Evolutionary conservation across 495 filamentous ascomycete genomes (phyloP), one percentile per base, ranked within the genome.

Genomic region (Hyaloscypha finlandica): DNA sequence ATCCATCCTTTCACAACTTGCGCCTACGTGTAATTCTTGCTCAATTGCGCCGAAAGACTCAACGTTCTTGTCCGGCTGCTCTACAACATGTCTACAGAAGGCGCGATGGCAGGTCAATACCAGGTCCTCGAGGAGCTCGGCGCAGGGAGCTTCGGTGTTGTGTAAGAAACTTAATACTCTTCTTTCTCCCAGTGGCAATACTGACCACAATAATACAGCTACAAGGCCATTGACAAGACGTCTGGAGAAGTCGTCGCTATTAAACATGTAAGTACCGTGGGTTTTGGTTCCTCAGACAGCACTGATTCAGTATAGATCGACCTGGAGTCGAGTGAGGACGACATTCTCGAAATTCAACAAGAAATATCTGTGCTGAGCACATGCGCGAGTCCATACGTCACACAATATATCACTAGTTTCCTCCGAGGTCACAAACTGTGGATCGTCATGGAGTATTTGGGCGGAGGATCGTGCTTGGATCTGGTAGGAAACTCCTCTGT

Each of bases 381-480:
- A 67, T 97, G 96, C 79, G 88, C 91, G 64, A 97, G 93, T 73
- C 90, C 88, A 33, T 97, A 89, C 75, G 94, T 99, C 74, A 97
- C 95, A 35, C 92, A 96, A 72, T 99, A 99, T 84, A 94, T 93
- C 77, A 91, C 92, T 20, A 96, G 93, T 75, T 99, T 97, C 76
- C 81, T 98, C 22, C 89, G 93, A 71, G 95, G 95, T 33, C 90
- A 92, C 71, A 97, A 99, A 77, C 80, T 99, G 78, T 99, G 95
- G 95, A 99, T 99, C 73, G 93, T 99, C 59, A 99, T 99, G 95
- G 95, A 99, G 79, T 99, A 90, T 74, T 82, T 97, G 37, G 94
- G 94, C 0, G 94, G 94, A 63, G 94, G 94, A 48, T 97, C 93
- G 16, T 97, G 94, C 77, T 83, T 96, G 42, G 94, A 98, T 77